Percentiles rank a stretch among this genome's conserved stretches.
Evolutionary conservation across 2,329 filamentous ascomycete genomes (phyloP).

Genomic region (Verticillium tricorpus): DNA sequence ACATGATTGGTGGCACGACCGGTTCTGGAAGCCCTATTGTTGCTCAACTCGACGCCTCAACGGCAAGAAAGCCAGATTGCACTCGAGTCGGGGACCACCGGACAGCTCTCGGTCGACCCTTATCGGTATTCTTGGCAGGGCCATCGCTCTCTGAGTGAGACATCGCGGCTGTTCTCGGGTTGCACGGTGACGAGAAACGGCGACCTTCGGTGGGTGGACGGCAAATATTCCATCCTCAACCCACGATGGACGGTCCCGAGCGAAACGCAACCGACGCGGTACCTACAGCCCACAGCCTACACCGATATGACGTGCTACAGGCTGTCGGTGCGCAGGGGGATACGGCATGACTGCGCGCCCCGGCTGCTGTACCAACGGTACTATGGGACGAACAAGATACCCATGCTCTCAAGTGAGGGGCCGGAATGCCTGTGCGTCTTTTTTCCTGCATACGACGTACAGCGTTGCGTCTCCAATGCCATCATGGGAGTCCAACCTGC

Average conservation of each 20-base stretch:
- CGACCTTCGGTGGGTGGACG: background rate
- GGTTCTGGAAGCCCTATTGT: background rate
- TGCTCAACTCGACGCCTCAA: background rate
- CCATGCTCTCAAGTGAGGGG: background rate
- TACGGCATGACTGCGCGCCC: background rate
- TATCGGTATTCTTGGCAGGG: background rate
- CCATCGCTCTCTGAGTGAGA: background rate
- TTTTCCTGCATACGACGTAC: background rate
- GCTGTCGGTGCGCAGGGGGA: background rate
- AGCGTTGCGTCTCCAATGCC: background rate
- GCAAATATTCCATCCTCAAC: background rate
- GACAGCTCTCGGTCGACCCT: background rate
- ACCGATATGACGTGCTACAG: background rate
- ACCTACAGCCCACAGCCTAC: too few species aligned
- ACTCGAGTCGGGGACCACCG: background rate
- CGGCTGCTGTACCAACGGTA: background rate
- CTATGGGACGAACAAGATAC: background rate
- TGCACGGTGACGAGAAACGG: background rate
- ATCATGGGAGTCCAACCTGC: background rate
- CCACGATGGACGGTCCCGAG: background rate
- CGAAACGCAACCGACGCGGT: background rate
- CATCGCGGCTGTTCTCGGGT: background rate
- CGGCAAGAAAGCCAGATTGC: background rate
- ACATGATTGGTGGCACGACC: slow-evolving; percentile 6
- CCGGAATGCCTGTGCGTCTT: background rate